Evolutionary conservation across 1,284 basidiomycete species (phyloP).

Genomic region (Cerrena zonata): DNA sequence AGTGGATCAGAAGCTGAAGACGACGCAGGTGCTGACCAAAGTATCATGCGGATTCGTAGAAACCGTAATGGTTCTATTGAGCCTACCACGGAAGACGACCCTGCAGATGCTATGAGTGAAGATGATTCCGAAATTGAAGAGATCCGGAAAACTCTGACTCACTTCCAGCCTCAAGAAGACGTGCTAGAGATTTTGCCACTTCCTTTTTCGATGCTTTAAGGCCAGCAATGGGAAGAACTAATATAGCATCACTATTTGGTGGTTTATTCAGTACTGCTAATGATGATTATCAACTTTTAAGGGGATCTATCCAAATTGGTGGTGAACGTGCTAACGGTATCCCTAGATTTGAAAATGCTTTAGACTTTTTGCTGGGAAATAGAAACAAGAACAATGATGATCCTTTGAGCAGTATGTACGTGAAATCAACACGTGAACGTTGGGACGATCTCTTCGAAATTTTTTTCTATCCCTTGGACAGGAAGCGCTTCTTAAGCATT

Average conservation of each 20-base stretch:
- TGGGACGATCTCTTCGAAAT: conserved; percentile 63
- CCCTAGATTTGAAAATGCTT: too few relatives aligned
- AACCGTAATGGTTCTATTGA: conserved; percentile 43
- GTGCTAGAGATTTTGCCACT: conserved; percentile 41
- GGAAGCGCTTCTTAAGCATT: conserved; percentile 63
- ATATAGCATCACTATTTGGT: too few relatives aligned
- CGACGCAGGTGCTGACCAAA: conserved; percentile 48
- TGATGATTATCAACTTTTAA: too few relatives aligned
- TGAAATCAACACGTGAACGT: too few relatives aligned
- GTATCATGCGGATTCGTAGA: conserved; percentile 66
- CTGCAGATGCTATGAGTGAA: too few relatives aligned
- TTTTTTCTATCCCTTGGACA: conserved; percentile 74
- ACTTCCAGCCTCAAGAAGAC: conserved; percentile 39
- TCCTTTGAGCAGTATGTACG: too few relatives aligned
- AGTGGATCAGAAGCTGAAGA: conserved; percentile 42
- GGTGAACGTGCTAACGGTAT: too few relatives aligned
- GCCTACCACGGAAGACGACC: conserved; percentile 53
- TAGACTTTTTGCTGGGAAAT: too few relatives aligned
- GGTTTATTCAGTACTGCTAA: too few relatives aligned
- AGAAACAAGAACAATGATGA: too few relatives aligned
- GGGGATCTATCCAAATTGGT: too few relatives aligned
- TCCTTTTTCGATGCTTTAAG: conserved; percentile 73
- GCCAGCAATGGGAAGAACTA: conserved; percentile 82
- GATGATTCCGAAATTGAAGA: too few relatives aligned
- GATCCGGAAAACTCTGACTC: conserved; percentile 81